Evolutionary conservation across 306 rosid species (phyloP).

Genomic region (Prunus padus): DNA sequence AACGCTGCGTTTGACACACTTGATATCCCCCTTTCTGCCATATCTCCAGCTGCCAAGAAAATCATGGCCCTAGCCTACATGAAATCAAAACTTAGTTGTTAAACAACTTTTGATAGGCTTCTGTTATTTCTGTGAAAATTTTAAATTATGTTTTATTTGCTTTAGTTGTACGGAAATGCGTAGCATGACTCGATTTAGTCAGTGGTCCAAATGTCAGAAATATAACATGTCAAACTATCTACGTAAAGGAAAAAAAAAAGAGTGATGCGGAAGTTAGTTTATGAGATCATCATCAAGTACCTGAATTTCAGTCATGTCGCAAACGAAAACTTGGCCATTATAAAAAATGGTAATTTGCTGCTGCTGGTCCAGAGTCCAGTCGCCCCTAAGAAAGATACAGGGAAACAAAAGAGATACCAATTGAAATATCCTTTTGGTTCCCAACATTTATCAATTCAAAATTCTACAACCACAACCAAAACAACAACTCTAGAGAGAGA

Average conservation of each 20-base stretch:
- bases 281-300: background rate
- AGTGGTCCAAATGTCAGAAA: background rate
- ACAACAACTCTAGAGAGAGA: background rate
- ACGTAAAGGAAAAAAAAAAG: too few species aligned
- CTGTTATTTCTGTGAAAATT: background rate
- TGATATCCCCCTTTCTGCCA: background rate
- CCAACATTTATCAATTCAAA: background rate
- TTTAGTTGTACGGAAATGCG: background rate
- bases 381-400: conserved; percentile 8
- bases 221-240: background rate
- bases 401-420: background rate
- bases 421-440: background rate
- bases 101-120: background rate
- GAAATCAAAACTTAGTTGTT: background rate
- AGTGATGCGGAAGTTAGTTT: too few species aligned
- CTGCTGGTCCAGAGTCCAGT: background rate
- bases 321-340: conserved; percentile 20
- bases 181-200: background rate
- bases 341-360: conserved; percentile 18
- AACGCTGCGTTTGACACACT: background rate
- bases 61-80: conserved; percentile 28
- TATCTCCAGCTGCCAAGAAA: conserved; percentile 3
- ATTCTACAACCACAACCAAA: background rate
- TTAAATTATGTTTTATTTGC: background rate
- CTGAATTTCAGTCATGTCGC: conserved; percentile 34